These are phyloP conservation scores for Paracamarosporium sp. DNA, from an alignment of 2,329 filamentous ascomycete species.

Conservation along the genomic window DNA sequence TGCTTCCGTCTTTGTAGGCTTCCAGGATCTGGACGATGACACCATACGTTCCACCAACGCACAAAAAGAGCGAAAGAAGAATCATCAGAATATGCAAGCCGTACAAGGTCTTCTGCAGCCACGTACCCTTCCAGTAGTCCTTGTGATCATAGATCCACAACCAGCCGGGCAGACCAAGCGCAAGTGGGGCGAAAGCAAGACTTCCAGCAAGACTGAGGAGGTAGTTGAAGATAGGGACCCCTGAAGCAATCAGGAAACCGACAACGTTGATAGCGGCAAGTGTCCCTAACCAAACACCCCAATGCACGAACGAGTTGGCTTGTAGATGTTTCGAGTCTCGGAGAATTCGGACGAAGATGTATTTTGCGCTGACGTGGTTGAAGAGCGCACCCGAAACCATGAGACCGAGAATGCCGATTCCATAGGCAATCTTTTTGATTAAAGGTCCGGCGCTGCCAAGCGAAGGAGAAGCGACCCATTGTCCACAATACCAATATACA, in stretches of 20 bases:
- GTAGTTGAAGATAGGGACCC: slow-evolving; percentile 63
- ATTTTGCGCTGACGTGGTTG: slow-evolving; percentile 60
- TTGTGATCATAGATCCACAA: slow-evolving; percentile 60
- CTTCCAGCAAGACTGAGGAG: slow-evolving; percentile 57
- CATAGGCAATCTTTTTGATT: slow-evolving; percentile 67
- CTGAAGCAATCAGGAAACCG: slow-evolving; percentile 60
- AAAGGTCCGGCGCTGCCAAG: slow-evolving; percentile 64
- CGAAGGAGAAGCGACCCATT: slow-evolving; percentile 67
- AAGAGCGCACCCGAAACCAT: slow-evolving; percentile 58
- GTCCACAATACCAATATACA: slow-evolving; percentile 67
- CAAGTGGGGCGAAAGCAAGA: slow-evolving; percentile 60
- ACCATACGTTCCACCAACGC: slow-evolving; percentile 58
- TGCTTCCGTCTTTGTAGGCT: slow-evolving; percentile 57
- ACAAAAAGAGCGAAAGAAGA: slow-evolving; percentile 55
- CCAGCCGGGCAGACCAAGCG: slow-evolving; percentile 56
- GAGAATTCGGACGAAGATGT: slow-evolving; percentile 61
- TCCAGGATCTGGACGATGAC: slow-evolving; percentile 60
- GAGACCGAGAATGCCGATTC: slow-evolving; percentile 62
- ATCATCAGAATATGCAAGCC: slow-evolving; percentile 52
- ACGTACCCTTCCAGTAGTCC: slow-evolving; percentile 47
- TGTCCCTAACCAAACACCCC: slow-evolving; percentile 59
- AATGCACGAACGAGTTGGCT: slow-evolving; percentile 57
- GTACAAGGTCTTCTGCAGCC: slow-evolving; percentile 46
- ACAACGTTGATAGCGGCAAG: slow-evolving; percentile 52
- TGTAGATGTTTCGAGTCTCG: slow-evolving; percentile 59